These are phyloP conservation scores for Tuber brumale DNA, from an alignment of 495 filamentous ascomycete species.

Conservation along the genomic window DNA sequence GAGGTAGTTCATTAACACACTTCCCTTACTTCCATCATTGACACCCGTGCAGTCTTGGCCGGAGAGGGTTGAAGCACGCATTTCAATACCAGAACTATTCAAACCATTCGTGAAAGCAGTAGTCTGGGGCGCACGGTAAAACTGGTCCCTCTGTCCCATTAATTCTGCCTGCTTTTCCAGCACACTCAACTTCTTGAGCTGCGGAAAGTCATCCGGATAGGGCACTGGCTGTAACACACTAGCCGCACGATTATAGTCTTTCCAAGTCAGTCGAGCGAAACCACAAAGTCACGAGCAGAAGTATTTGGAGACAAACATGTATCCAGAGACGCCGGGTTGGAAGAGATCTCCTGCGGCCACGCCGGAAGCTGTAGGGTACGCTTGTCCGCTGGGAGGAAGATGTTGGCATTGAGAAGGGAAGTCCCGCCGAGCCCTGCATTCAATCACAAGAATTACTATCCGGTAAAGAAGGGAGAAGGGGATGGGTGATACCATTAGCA, in stretches of 20 bases:
- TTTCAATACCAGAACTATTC: constrained; percentile 57
- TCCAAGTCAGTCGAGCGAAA: constrained; percentile 17
- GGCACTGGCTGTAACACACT: constrained; percentile 54
- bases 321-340: constrained; percentile 46
- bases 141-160: constrained; percentile 50
- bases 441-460: not conserved
- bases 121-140: constrained; percentile 54
- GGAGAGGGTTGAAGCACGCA: constrained; percentile 54
- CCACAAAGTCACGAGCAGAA: not conserved
- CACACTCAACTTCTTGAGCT: constrained; percentile 52
- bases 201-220: constrained; percentile 55
- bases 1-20: constrained; percentile 59
- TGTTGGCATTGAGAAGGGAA: constrained; percentile 61
- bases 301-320: constrained; percentile 47
- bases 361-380: constrained; percentile 50
- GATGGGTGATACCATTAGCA: constrained; percentile 51
- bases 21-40: constrained; percentile 63
- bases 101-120: constrained; percentile 56
- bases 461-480: not conserved
- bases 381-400: constrained; percentile 57
- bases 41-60: constrained; percentile 59
- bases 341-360: constrained; percentile 57
- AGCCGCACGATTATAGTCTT: constrained; percentile 54
- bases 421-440: constrained; percentile 55
- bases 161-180: constrained; percentile 52